phyloP scores from a whole-genome alignment of 352 stramenopile species.

The Halophytophthora polymorphica region DNA sequence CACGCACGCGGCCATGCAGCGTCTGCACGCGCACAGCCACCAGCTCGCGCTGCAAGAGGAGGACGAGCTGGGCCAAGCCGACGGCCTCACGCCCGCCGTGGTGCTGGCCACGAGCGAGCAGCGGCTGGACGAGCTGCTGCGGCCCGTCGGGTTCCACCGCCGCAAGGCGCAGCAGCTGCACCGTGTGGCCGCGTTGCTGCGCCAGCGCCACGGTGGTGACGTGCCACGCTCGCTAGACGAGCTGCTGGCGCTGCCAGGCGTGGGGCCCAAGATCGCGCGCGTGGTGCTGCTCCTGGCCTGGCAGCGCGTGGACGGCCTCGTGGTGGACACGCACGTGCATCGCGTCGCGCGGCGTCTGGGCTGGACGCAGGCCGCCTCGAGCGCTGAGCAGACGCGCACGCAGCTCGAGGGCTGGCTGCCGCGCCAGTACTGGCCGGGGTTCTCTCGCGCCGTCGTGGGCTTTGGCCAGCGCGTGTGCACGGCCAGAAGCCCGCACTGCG shows the following conservation, averaged over 20 bases:
- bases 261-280: conserved; percentile 74
- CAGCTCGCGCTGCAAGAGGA: conserved; percentile 6
- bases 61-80: conserved; percentile 1
- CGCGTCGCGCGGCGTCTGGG: conserved; percentile 59
- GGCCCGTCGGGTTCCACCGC: conserved; percentile 70
- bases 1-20: conserved; percentile 70
- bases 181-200: conserved; percentile 41
- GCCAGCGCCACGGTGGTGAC: conserved; percentile 33
- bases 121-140: conserved; percentile 46
- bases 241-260: conserved; percentile 48
- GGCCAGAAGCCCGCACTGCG: conserved; percentile 52
- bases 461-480: conserved; percentile 70
- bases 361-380: conserved; percentile 29
- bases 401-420: conserved; percentile 69
- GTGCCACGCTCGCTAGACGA: conserved; percentile 45
- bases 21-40: conserved; percentile 39
- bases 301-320: conserved; percentile 56
- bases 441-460: conserved; percentile 70
- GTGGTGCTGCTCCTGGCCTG: conserved; percentile 65
- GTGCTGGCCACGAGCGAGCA: conserved; percentile 31
- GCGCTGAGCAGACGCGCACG: conserved; percentile 42
- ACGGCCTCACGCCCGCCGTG: conserved; percentile 49
- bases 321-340: conserved; percentile 82
- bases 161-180: conserved; percentile 70
- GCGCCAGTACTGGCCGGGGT: conserved; percentile 42